A percentile compares a stretch with the other conserved stretches of the same genome.
phyloP scores from a whole-genome alignment of 1,139 yeast genomes.

The Arxiozyma telluris region DNA sequence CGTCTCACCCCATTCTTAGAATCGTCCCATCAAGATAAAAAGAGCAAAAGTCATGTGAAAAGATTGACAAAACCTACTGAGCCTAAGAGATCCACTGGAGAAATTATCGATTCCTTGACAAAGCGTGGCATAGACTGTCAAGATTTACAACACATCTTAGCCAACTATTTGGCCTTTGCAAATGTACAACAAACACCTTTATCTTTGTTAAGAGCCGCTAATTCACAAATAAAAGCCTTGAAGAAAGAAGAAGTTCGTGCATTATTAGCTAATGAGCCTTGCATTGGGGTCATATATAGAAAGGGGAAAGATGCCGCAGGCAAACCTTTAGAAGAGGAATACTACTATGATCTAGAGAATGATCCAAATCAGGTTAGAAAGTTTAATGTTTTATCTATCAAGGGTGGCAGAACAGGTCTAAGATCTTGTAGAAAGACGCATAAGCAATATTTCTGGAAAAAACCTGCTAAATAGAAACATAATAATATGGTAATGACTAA shows the following conservation, averaged over 20 bases:
- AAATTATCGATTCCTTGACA: slow-evolving; percentile 6
- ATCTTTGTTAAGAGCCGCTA: slow-evolving; percentile 52
- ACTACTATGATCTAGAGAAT: slow-evolving; percentile 76
- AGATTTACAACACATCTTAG: slow-evolving; percentile 54
- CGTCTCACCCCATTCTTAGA: background rate
- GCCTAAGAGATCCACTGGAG: slow-evolving; percentile 1
- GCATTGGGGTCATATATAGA: slow-evolving; percentile 79
- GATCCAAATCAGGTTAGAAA: slow-evolving; percentile 68
- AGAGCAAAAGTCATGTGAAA: background rate
- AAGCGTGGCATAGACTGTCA: slow-evolving; percentile 7
- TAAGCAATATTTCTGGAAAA: slow-evolving; percentile 85
- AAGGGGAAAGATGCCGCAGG: slow-evolving; percentile 96
- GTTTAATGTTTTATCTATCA: slow-evolving; percentile 59
- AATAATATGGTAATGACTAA: no score
- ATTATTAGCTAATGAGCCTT: slow-evolving; percentile 30
- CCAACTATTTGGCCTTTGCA: slow-evolving; percentile 85
- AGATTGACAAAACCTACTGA: background rate
- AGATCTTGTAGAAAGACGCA: slow-evolving; percentile 89
- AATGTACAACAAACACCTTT: slow-evolving; percentile 82
- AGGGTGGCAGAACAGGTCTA: slow-evolving; percentile 70
- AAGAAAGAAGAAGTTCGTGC: slow-evolving; percentile 42
- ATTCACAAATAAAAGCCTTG: slow-evolving; percentile 39
- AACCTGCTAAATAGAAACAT: slow-evolving; percentile 36
- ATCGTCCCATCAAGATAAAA: background rate
- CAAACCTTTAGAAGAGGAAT: slow-evolving; percentile 88